Evolutionary conservation across 306 rosid species (phyloP).

Genomic region (Echinosophora koreensis): DNA sequence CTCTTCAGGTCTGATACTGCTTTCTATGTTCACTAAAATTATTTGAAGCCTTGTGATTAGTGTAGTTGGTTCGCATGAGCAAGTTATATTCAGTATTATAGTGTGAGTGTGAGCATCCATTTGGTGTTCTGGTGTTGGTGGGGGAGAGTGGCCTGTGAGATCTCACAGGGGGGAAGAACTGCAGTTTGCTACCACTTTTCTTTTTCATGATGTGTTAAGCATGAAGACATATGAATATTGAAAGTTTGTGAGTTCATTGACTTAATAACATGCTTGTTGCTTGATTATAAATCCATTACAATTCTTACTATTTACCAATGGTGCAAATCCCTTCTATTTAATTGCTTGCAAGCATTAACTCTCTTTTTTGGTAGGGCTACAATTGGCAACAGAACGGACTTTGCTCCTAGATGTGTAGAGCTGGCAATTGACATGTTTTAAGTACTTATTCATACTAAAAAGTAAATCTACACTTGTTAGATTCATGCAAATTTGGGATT

Average conservation of each 20-base stretch:
- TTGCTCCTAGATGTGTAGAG: constrained; percentile 21
- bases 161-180: neutral
- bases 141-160: neutral
- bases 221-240: neutral
- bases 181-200: neutral
- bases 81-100: neutral
- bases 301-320: neutral
- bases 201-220: neutral
- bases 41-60: constrained; percentile 3
- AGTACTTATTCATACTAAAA: neutral
- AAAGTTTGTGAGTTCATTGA: neutral
- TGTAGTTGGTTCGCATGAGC: constrained; percentile 19
- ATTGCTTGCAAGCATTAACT: neutral
- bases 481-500: constrained; percentile 1
- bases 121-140: neutral
- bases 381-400: constrained; percentile 3
- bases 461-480: neutral
- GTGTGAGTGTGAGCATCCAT: neutral
- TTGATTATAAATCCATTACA: constrained; percentile 10
- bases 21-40: neutral
- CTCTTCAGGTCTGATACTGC: constrained; percentile 77
- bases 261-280: neutral
- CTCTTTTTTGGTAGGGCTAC: neutral
- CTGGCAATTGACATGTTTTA: constrained; percentile 26
- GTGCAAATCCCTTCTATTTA: neutral